Evolutionary conservation across 352 stramenopile species (phyloP).

Genomic region (Phytophthora podocarpi): DNA sequence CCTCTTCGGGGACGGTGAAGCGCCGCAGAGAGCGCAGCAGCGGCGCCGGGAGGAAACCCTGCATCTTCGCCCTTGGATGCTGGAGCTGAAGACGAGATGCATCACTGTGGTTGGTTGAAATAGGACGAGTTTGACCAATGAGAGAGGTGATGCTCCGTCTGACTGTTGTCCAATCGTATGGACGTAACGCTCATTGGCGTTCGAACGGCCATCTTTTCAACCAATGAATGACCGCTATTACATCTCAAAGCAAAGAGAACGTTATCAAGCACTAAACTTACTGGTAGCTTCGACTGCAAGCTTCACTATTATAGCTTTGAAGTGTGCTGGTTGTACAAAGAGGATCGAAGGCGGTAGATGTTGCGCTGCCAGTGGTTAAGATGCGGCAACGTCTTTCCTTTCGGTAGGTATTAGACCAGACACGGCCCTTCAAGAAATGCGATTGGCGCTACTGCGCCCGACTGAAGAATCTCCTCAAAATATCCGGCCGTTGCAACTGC

Average conservation of each 20-base stretch:
- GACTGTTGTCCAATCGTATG: constrained; percentile 17
- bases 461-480: not conserved
- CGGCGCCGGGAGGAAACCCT: constrained; percentile 32
- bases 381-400: constrained; percentile 20
- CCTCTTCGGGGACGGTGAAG: constrained; percentile 24
- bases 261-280: no score
- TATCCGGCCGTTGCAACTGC: constrained; percentile 1
- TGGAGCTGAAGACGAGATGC: no score
- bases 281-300: not conserved
- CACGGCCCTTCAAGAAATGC: constrained; percentile 11
- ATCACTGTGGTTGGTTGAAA: constrained; percentile 16
- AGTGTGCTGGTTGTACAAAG: not conserved
- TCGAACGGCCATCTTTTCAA: not conserved
- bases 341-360: no score
- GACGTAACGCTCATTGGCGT: not conserved
- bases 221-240: constrained; percentile 10
- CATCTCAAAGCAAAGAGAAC: not conserved
- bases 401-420: constrained; percentile 8
- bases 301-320: no score
- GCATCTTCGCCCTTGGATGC: constrained; percentile 15
- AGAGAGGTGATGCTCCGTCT: not conserved
- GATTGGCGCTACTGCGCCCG: constrained; percentile 1
- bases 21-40: constrained; percentile 48
- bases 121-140: constrained; percentile 4
- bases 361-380: no score